Percentiles rank a stretch among this genome's conserved stretches.
Evolutionary conservation across 768 basidiomycete genomes (phyloP).

Genomic region (Agaricus subrufescens): DNA sequence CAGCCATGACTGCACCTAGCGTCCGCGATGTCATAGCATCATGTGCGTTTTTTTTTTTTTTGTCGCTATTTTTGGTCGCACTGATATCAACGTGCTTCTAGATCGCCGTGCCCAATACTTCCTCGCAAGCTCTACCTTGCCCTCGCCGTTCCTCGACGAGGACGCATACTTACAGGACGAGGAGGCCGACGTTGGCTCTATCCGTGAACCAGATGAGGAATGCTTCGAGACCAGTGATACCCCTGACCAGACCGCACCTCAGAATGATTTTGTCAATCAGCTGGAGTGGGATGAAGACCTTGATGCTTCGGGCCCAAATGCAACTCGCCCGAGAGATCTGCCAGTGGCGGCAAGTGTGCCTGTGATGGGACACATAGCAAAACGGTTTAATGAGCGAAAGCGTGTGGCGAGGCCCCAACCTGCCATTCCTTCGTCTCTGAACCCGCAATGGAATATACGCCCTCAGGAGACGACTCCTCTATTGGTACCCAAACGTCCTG

Average conservation of each 20-base stretch:
- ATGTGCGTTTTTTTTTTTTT: conserved; percentile 5
- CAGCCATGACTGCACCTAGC: conserved; percentile 11
- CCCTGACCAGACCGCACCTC: conserved; percentile 12
- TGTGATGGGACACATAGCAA: neutral
- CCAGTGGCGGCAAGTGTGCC: neutral
- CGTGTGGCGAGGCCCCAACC: neutral
- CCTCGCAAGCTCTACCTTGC: conserved; percentile 53
- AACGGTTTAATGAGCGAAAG: neutral
- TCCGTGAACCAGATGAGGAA: conserved; percentile 9
- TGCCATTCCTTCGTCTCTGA: neutral
- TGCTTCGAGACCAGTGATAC: conserved; percentile 20
- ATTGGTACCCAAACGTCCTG: conserved; percentile 28
- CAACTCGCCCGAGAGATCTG: neutral
- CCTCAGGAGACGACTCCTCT: conserved; percentile 32
- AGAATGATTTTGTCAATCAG: conserved; percentile 23
- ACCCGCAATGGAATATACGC: neutral
- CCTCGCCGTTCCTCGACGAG: conserved; percentile 29
- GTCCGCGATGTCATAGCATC: conserved; percentile 15
- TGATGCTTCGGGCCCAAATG: conserved; percentile 9
- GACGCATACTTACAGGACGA: conserved; percentile 36
- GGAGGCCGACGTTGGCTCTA: conserved; percentile 18
- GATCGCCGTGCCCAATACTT: conserved; percentile 70
- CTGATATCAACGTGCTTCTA: conserved; percentile 17
- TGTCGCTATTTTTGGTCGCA: neutral
- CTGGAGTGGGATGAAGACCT: conserved; percentile 30